Conservation (phyloP, 805 yeast genomes). For the Candida oleophila region DNA sequence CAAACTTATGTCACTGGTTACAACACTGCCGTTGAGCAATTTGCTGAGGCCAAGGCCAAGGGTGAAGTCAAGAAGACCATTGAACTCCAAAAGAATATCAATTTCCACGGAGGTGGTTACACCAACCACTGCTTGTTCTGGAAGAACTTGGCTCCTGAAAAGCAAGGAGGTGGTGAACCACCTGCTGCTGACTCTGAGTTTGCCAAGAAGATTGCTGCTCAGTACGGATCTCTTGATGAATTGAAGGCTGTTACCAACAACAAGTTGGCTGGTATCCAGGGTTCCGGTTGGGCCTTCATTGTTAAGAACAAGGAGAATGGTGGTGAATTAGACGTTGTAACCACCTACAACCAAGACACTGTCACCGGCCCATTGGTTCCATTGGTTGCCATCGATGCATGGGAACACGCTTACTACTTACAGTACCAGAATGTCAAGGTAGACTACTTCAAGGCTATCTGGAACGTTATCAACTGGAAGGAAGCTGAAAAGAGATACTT, state of each 20-base stretch:
- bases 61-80: conserved; percentile 61
- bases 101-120: conserved; percentile 92
- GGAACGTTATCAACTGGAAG: conserved; percentile 94
- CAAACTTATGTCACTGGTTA: conserved; percentile 87
- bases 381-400: conserved; percentile 86
- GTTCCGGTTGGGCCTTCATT: conserved; percentile 94
- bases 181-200: conserved; percentile 53
- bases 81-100: conserved; percentile 69
- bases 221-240: conserved; percentile 73
- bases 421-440: conserved; percentile 90
- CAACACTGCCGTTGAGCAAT: conserved; percentile 75
- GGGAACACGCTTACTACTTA: conserved; percentile 96
- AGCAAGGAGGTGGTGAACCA: conserved; percentile 70
- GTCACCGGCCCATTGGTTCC: conserved; percentile 70
- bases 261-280: conserved; percentile 79
- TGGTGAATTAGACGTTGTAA: conserved; percentile 74
- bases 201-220: conserved; percentile 54
- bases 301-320: conserved; percentile 72
- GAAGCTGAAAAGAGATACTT: conserved; percentile 75
- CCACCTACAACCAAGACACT: conserved; percentile 85
- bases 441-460: conserved; percentile 89
- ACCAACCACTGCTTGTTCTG: conserved; percentile 84
- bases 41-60: conserved; percentile 58
- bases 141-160: conserved; percentile 79
- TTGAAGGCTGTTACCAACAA: conserved; percentile 61